Evolutionary conservation across 2,329 filamentous ascomycete species (phyloP).

Genomic region (Fusarium albosuccineum): DNA sequence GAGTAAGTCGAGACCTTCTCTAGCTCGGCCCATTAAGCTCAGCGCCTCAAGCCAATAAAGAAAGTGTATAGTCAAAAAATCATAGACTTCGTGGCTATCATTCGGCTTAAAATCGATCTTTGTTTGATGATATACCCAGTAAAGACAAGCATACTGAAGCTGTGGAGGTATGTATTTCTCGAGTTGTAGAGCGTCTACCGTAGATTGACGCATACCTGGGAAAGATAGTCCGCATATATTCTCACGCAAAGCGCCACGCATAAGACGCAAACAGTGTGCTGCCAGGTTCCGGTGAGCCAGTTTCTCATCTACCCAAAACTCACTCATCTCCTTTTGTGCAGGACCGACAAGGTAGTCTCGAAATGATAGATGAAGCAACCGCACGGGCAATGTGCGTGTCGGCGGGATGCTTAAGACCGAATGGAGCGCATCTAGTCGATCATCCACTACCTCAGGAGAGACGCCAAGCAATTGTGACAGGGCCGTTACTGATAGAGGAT

Average conservation of each 20-base stretch:
- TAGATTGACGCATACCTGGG: neutral
- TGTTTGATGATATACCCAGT: slow-evolving; percentile 52
- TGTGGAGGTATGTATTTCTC: slow-evolving; percentile 44
- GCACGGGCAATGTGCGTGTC: slow-evolving; percentile 40
- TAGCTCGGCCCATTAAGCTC: slow-evolving; percentile 20
- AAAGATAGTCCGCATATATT: slow-evolving; percentile 27
- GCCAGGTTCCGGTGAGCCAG: slow-evolving; percentile 5
- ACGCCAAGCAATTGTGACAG: slow-evolving; percentile 47
- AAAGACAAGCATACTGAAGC: slow-evolving; percentile 48
- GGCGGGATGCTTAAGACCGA: slow-evolving; percentile 51
- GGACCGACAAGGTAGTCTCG: slow-evolving; percentile 47
- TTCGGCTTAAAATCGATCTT: slow-evolving; percentile 42
- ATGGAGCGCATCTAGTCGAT: slow-evolving; percentile 48
- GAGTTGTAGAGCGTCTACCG: neutral
- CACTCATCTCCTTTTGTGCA: slow-evolving; percentile 42
- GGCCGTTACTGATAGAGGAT: slow-evolving; percentile 47
- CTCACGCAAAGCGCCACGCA: slow-evolving; percentile 50
- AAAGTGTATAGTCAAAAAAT: slow-evolving; percentile 35
- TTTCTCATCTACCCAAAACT: slow-evolving; percentile 34
- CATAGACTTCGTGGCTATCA: slow-evolving; percentile 33
- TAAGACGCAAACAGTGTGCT: slow-evolving; percentile 12
- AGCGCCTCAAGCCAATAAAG: slow-evolving; percentile 40
- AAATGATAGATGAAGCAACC: slow-evolving; percentile 54
- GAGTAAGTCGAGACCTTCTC: too few relatives aligned
- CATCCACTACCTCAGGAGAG: slow-evolving; percentile 26